These are phyloP conservation scores for Colletotrichum sp. DNA, from an alignment of 2,329 filamentous ascomycete genomes.

Conservation along the genomic window DNA sequence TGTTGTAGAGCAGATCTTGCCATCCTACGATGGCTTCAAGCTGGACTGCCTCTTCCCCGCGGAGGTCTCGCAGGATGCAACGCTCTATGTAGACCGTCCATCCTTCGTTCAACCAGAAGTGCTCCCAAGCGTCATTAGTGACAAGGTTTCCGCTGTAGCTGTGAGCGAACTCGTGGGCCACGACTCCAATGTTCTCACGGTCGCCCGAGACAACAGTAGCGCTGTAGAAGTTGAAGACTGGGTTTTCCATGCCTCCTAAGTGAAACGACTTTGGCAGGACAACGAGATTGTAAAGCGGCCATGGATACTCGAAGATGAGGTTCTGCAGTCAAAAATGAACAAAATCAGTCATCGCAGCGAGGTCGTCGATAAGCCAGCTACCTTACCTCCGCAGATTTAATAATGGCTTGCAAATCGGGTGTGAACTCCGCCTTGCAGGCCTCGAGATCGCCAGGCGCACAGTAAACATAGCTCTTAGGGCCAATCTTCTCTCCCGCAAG, in stretches of 20 bases:
- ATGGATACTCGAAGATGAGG: slow-evolving; percentile 83
- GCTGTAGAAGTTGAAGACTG: slow-evolving; percentile 92
- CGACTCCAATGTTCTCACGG: neutral
- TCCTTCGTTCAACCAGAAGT: slow-evolving; percentile 13
- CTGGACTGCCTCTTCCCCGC: neutral
- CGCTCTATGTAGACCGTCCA: slow-evolving; percentile 7
- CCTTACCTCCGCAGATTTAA: slow-evolving; percentile 74
- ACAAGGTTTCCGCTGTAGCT: slow-evolving; percentile 18
- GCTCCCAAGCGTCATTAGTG: slow-evolving; percentile 15
- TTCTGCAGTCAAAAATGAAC: slow-evolving; percentile 34
- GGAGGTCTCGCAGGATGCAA: neutral
- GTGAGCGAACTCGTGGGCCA: slow-evolving; percentile 20
- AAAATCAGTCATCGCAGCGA: neutral
- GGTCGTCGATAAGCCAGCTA: neutral
- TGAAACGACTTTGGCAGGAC: slow-evolving; percentile 65
- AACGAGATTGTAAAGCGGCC: slow-evolving; percentile 94
- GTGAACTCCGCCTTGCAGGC: slow-evolving; percentile 93
- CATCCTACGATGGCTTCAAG: slow-evolving; percentile 1
- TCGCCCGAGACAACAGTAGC: slow-evolving; percentile 58
- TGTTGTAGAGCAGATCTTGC: slow-evolving; percentile 3
- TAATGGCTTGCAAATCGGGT: slow-evolving; percentile 87
- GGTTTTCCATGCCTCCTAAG: slow-evolving; percentile 74
- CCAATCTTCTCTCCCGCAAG: slow-evolving; percentile 84
- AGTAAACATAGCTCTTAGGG: slow-evolving; percentile 83
- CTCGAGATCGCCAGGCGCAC: slow-evolving; percentile 83